These are phyloP conservation scores for Hylodesmum podocarpum DNA, from an alignment of 306 rosid genomes.

Conservation along the genomic window DNA sequence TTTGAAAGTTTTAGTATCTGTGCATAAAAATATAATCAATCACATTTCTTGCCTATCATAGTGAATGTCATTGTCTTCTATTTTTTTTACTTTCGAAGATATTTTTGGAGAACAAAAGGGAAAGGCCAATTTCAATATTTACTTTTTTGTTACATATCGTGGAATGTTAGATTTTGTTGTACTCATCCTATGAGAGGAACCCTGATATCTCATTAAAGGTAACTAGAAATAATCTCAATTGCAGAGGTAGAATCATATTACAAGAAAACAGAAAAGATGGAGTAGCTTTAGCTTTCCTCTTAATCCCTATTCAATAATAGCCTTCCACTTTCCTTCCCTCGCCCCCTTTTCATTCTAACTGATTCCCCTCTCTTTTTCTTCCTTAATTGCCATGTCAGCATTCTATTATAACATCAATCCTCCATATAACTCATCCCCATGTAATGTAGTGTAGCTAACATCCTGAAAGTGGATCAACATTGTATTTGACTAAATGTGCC, in stretches of 20 bases:
- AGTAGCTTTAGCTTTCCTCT: not conserved
- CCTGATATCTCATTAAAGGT: not conserved
- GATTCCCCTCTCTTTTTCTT: not conserved
- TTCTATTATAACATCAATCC: not conserved
- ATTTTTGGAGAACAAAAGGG: not conserved
- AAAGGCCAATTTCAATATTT: not conserved
- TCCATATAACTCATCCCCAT: not conserved
- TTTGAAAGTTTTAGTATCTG: slow-evolving; percentile 9
- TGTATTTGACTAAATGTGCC: not conserved
- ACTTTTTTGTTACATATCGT: not conserved
- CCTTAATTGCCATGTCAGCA: not conserved
- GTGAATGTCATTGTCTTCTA: not conserved
- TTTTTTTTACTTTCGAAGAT: not conserved
- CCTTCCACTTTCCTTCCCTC: not conserved
- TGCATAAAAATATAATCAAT: not conserved
- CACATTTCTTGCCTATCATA: not conserved
- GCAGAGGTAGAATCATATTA: not conserved
- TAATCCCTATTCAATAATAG: not conserved
- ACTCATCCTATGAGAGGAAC: not conserved
- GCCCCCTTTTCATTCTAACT: not conserved
- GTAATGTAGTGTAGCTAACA: not conserved
- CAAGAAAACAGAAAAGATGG: not conserved
- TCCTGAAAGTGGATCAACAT: not conserved
- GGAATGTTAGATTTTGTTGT: not conserved
- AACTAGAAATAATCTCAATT: not conserved